Evolutionary conservation across 2,329 filamentous ascomycete species (phyloP), one percentile per base, ranked within the genome.

Genomic region (Exophiala oligosperma): DNA sequence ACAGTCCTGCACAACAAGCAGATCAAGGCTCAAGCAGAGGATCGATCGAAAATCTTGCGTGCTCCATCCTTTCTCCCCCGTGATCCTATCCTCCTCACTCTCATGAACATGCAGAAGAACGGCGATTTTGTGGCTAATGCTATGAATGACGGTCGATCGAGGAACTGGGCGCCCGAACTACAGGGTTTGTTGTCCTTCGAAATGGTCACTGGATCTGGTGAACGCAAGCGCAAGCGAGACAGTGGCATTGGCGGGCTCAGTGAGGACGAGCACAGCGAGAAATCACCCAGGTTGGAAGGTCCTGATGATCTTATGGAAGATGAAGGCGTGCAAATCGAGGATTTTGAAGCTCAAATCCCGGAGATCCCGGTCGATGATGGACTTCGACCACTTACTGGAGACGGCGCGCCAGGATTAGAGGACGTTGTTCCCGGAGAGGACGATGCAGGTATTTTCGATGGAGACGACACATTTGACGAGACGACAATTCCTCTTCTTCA

Each of bases 211-310:
- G 86, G 86, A 57, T 83, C 87, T 43, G 88, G 86, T 57, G 91
- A 96, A 61, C 82, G 93, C 55, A 99, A 97, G 83, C 85, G 94
- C 59, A 99, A 99, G 81, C 87, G 94, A 44, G 92, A 96, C 69
- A 92, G 88, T 67, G 92, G 90, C 24, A 85, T 94, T 63, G 90
- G 89, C 46, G 91, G 93, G 68, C 82, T 94, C 63, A 64, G 59
- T 28, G 82, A 83, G 51, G 84, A 84, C 52, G 81, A 84, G 53
- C 80, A 81, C 32, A 81, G 79, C 28, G 80, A 83, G 60, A 90
- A 91, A 75, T 87, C 85, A 49, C 84, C 91, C 59, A 74, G 79
- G 46, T 70, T 82, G 54, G 79, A 83, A 51, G 74, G 91, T 48
- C 86, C 84, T 24, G 86, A 87, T 40, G 87, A 89, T 17, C 87